Percentiles rank a stretch among this genome's conserved stretches.
These are phyloP conservation scores for Glycine latifolia DNA, from an alignment of 306 rosid genomes.

Conservation along the genomic window DNA sequence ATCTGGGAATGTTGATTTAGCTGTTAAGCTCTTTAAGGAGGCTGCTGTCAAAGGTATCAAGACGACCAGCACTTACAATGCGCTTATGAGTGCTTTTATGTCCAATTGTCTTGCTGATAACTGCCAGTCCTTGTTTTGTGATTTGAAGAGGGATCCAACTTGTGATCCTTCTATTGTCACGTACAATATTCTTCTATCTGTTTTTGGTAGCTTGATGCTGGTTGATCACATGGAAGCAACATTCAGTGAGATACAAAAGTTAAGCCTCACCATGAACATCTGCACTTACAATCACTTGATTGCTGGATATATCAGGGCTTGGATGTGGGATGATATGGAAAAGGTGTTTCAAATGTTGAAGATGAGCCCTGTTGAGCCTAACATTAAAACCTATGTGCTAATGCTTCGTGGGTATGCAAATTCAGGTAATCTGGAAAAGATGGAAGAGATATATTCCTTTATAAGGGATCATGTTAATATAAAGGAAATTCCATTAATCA, in stretches of 20 bases:
- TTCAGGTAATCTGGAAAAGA: constrained; percentile 70
- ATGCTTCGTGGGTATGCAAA: constrained; percentile 88
- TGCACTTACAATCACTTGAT: constrained; percentile 73
- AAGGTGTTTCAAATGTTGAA: constrained; percentile 62
- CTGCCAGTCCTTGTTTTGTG: constrained; percentile 66
- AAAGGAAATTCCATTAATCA: constrained; percentile 56
- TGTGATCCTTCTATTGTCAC: constrained; percentile 61
- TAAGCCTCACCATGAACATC: constrained; percentile 51
- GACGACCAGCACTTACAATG: constrained; percentile 70
- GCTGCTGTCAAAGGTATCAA: constrained; percentile 60
- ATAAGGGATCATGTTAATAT: constrained; percentile 55
- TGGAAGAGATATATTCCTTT: constrained; percentile 72
- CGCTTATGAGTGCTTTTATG: constrained; percentile 78
- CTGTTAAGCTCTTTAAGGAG: constrained; percentile 66
- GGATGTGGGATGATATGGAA: constrained; percentile 90
- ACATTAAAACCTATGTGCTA: constrained; percentile 56
- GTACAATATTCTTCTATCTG: constrained; percentile 54
- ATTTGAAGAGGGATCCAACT: constrained; percentile 63
- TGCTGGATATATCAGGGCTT: constrained; percentile 74
- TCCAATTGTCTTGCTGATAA: constrained; percentile 61
- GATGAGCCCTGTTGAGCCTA: constrained; percentile 58
- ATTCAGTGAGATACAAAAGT: constrained; percentile 57
- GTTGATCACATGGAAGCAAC: constrained; percentile 77
- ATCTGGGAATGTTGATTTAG: constrained; percentile 61
- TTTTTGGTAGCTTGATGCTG: constrained; percentile 75